A percentile compares a stretch with the other conserved stretches of the same genome.
Conservation (phyloP, 371 early-diverging fungal genomes). For the Mucor saturninus region DNA sequence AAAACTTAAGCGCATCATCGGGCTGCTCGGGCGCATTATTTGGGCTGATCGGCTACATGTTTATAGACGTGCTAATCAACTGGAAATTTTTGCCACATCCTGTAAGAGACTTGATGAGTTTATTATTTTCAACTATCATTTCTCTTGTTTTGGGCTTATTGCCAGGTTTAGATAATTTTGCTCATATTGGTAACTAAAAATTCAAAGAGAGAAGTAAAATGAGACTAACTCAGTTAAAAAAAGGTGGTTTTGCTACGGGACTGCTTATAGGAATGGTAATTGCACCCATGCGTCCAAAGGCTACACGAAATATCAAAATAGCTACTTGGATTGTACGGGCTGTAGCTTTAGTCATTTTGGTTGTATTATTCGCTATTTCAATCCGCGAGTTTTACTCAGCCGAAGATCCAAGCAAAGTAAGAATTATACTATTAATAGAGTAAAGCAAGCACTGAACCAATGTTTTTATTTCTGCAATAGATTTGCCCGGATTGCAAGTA, state of each 20-base stretch:
- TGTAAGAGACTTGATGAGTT: conserved; percentile 68
- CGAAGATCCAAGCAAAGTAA: conserved; percentile 45
- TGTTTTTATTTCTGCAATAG: conserved; percentile 25
- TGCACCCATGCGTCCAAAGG: conserved; percentile 46
- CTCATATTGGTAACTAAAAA: conserved; percentile 58
- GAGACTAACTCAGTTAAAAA: conserved; percentile 24
- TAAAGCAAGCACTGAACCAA: neutral
- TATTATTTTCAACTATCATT: conserved; percentile 65
- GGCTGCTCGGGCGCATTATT: conserved; percentile 88
- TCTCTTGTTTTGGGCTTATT: conserved; percentile 75
- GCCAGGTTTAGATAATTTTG: conserved; percentile 82
- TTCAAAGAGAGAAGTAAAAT: conserved; percentile 25
- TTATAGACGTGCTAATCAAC: conserved; percentile 81
- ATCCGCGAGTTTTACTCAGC: conserved; percentile 57
- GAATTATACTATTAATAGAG: neutral
- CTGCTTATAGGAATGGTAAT: conserved; percentile 56
- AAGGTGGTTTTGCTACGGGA: conserved; percentile 63
- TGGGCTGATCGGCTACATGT: conserved; percentile 80
- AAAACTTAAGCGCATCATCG: conserved; percentile 61
- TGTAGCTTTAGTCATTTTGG: conserved; percentile 41
- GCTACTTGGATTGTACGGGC: conserved; percentile 46
- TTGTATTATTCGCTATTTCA: conserved; percentile 45
- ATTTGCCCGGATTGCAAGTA: conserved; percentile 55
- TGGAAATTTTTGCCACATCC: conserved; percentile 76
- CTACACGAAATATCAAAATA: conserved; percentile 42